Percentiles rank a stretch among this genome's conserved stretches.
These are phyloP conservation scores for Turritis glabra DNA, from an alignment of 345 rosid genomes.

Conservation along the genomic window DNA sequence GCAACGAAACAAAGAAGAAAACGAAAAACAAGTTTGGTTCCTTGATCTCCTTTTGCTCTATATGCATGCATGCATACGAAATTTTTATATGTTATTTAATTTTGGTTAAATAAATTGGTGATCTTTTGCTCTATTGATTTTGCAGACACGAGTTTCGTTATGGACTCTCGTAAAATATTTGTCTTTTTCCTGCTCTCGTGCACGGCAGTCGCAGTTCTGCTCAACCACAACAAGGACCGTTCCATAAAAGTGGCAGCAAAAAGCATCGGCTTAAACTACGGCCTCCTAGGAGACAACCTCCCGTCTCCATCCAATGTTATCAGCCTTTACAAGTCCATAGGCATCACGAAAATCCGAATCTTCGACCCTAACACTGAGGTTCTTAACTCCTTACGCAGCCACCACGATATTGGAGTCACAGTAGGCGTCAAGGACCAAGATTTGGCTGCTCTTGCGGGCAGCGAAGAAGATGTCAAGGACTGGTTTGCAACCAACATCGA, in stretches of 20 bases:
- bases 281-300: conserved; percentile 49
- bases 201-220: neutral
- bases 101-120: neutral
- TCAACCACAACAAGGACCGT: neutral
- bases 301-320: conserved; percentile 43
- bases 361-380: conserved; percentile 38
- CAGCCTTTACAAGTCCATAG: conserved; percentile 35
- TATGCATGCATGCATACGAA: neutral
- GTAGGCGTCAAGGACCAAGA: conserved; percentile 42
- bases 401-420: conserved; percentile 22
- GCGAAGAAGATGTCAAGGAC: conserved; percentile 12
- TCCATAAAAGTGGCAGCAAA: neutral
- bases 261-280: conserved; percentile 45
- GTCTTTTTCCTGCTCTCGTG: neutral
- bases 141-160: neutral
- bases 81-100: too few relatives aligned
- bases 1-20: neutral
- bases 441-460: conserved; percentile 27
- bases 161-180: neutral
- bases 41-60: neutral
- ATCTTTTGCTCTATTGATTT: neutral
- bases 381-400: conserved; percentile 39
- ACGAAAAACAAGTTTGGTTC: neutral
- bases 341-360: conserved; percentile 32
- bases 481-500: conserved; percentile 38